phyloP scores from a whole-genome alignment of 768 basidiomycete genomes.

The Daedalea quercina region DNA sequence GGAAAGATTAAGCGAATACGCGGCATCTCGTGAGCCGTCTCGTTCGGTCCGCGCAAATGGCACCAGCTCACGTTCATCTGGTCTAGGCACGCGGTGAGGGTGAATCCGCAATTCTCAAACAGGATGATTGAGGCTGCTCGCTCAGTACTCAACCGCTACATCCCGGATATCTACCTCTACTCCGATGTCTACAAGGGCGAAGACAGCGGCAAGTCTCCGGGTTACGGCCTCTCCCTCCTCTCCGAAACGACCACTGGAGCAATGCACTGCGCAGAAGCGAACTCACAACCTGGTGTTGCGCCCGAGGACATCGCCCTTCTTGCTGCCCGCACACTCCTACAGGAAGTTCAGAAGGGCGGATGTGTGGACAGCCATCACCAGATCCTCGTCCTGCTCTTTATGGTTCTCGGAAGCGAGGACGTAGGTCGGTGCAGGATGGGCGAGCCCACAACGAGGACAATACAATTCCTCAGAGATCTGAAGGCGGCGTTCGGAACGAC shows the following conservation, averaged over 20 bases:
- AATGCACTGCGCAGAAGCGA: conserved; percentile 81
- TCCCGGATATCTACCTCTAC: conserved; percentile 97
- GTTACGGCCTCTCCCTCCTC: conserved; percentile 86
- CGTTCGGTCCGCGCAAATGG: no score
- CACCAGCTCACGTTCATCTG: no score
- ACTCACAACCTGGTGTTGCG: conserved; percentile 73
- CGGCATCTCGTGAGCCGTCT: conserved; percentile 68
- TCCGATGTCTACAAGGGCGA: conserved; percentile 98
- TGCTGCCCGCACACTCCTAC: conserved; percentile 72
- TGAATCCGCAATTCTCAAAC: conserved; percentile 96
- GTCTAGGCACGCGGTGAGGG: conserved; percentile 86
- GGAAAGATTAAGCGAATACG: conserved; percentile 93
- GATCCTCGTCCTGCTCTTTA: conserved; percentile 74
- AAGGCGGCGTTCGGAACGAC: conserved; percentile 81
- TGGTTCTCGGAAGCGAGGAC: conserved; percentile 97
- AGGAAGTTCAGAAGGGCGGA: conserved; percentile 76
- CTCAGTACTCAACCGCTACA: conserved; percentile 90
- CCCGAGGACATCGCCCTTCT: conserved; percentile 90
- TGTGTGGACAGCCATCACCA: conserved; percentile 92
- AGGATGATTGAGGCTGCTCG: conserved; percentile 94
- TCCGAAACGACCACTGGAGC: conserved; percentile 90
- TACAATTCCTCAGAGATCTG: conserved; percentile 86
- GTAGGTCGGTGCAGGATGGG: conserved; percentile 87
- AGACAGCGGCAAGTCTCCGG: conserved; percentile 98
- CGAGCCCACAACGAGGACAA: conserved; percentile 76